Evolutionary conservation across 768 basidiomycete genomes (phyloP).

Genomic region (Crassisporium funariophilum): DNA sequence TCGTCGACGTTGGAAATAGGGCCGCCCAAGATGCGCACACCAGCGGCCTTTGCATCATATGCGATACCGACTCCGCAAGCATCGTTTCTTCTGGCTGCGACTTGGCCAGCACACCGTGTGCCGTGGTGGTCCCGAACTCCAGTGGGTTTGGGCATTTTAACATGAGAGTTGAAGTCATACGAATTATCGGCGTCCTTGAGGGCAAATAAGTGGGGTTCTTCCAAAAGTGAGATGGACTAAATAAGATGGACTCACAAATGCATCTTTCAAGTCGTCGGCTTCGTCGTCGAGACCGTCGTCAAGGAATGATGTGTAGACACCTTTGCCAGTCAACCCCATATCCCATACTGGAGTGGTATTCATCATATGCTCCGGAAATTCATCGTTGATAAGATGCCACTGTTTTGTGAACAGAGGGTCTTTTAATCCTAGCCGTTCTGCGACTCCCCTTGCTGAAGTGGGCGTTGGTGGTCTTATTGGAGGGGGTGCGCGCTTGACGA

Average conservation of each 20-base stretch:
- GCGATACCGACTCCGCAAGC: slow-evolving; percentile 95
- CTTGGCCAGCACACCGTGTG: slow-evolving; percentile 95
- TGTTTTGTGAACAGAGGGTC: slow-evolving; percentile 86
- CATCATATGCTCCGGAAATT: slow-evolving; percentile 80
- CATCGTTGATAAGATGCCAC: slow-evolving; percentile 93
- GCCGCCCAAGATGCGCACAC: slow-evolving; percentile 91
- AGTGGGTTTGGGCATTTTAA: slow-evolving; percentile 78
- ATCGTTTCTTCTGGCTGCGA: slow-evolving; percentile 89
- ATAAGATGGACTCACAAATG: slow-evolving; percentile 70
- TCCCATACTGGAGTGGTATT: slow-evolving; percentile 92
- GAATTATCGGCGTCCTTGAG: slow-evolving; percentile 79
- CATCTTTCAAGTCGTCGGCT: slow-evolving; percentile 80
- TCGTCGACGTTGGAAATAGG: slow-evolving; percentile 94
- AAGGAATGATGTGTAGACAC: slow-evolving; percentile 82
- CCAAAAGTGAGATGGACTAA: slow-evolving; percentile 4
- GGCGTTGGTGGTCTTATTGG: slow-evolving; percentile 42
- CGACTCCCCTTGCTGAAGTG: slow-evolving; percentile 46
- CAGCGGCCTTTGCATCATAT: slow-evolving; percentile 86
- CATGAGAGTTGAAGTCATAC: slow-evolving; percentile 95
- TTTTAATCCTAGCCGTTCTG: slow-evolving; percentile 58
- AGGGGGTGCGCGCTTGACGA: slow-evolving; percentile 74
- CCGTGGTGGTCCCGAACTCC: slow-evolving; percentile 92
- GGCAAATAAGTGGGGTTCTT: slow-evolving; percentile 36
- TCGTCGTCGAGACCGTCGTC: slow-evolving; percentile 94
- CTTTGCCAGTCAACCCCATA: slow-evolving; percentile 83